These are phyloP conservation scores for Rutstroemia sp. DNA, from an alignment of 2,329 filamentous ascomycete genomes.

Conservation along the genomic window DNA sequence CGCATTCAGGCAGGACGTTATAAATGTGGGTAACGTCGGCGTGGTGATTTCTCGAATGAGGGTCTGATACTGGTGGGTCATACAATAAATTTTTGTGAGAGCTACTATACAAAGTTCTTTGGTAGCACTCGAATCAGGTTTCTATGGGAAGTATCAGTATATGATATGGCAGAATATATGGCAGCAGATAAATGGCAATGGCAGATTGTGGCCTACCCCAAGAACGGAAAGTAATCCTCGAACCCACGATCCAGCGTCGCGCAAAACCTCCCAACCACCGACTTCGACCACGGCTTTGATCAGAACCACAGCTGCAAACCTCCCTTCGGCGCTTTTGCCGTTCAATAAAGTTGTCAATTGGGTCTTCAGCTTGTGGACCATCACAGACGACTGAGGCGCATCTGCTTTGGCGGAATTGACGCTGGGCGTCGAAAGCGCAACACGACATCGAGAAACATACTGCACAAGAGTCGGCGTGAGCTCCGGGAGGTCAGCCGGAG, in stretches of 20 bases:
- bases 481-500: constrained; percentile 65
- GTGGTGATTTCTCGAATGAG: constrained; percentile 67
- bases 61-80: constrained; percentile 76
- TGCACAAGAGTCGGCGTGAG: constrained; percentile 62
- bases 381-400: constrained; percentile 55
- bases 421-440: constrained; percentile 55
- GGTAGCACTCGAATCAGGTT: constrained; percentile 65
- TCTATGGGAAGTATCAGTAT: constrained; percentile 39
- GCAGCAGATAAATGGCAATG: neutral
- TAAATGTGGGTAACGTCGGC: constrained; percentile 18
- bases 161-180: constrained; percentile 7
- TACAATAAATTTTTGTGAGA: constrained; percentile 74
- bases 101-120: constrained; percentile 73
- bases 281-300: constrained; percentile 77
- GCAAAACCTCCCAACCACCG: constrained; percentile 76
- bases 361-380: constrained; percentile 76
- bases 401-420: constrained; percentile 54
- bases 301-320: constrained; percentile 70
- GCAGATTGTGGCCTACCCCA: constrained; percentile 41
- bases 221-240: constrained; percentile 67
- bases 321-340: constrained; percentile 64
- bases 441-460: constrained; percentile 49
- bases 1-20: constrained; percentile 53
- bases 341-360: constrained; percentile 71
- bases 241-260: constrained; percentile 68